A percentile compares a stretch with the other conserved stretches of the same genome.
Evolutionary conservation across 352 stramenopile genomes (phyloP).

Genomic region (Phytophthora megakarya): DNA sequence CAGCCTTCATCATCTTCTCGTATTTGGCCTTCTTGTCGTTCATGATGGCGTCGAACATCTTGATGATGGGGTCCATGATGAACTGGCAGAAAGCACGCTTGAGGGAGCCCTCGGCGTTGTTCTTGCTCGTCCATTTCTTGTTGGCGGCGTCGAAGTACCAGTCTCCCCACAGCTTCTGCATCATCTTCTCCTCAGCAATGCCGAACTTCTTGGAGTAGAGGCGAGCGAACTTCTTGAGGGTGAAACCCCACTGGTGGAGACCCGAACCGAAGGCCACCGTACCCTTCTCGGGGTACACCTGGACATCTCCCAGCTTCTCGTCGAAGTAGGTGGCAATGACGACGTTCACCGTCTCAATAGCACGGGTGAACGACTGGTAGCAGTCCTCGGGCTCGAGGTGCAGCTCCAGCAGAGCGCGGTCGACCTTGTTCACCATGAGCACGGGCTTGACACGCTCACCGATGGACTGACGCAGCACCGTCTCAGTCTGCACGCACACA

Average conservation of each 20-base stretch:
- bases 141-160: slow-evolving; percentile 96
- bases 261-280: slow-evolving; percentile 99
- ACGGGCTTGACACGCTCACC: slow-evolving; percentile 97
- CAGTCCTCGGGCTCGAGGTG: slow-evolving; percentile 98
- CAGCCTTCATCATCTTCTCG: slow-evolving; percentile 97
- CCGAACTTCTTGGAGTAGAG: slow-evolving; percentile 99
- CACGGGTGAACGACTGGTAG: slow-evolving; percentile 98
- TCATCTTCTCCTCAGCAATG: slow-evolving; percentile 99
- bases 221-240: slow-evolving; percentile 98
- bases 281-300: slow-evolving; percentile 98
- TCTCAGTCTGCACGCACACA: slow-evolving; percentile 99
- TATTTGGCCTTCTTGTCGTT: slow-evolving; percentile 99
- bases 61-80: slow-evolving; percentile 99
- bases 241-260: slow-evolving; percentile 99
- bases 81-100: slow-evolving; percentile 99
- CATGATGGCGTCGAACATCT: slow-evolving; percentile 99
- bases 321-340: slow-evolving; percentile 99
- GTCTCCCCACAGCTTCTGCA: slow-evolving; percentile 99
- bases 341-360: slow-evolving; percentile 99
- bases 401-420: slow-evolving; percentile 98
- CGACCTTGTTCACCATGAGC: slow-evolving; percentile 99
- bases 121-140: slow-evolving; percentile 97
- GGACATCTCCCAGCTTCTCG: slow-evolving; percentile 95
- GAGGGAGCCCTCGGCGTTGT: slow-evolving; percentile 92
- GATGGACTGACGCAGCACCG: slow-evolving; percentile 98